Evolutionary conservation across 106 monocot species (phyloP).

Genomic region (Gastrodia elata): DNA sequence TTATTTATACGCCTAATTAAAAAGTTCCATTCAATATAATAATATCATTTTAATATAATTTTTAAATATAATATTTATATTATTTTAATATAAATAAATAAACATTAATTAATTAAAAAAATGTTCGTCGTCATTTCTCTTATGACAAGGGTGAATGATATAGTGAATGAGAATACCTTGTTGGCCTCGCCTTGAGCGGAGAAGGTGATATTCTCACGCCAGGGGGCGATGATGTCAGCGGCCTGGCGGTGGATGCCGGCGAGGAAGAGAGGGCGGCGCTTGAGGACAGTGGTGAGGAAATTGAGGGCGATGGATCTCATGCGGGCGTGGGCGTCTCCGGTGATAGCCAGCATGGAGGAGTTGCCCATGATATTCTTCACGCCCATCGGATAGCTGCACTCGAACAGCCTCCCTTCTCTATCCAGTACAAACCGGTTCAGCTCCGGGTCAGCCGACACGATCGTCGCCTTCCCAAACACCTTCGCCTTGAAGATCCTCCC

Average conservation of each 20-base stretch:
- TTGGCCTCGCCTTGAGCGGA: slow-evolving; percentile 22
- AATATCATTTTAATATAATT: too few species aligned
- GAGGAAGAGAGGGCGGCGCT: slow-evolving; percentile 17
- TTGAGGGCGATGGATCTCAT: slow-evolving; percentile 27
- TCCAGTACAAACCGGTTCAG: slow-evolving; percentile 36
- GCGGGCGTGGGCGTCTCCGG: slow-evolving; percentile 18
- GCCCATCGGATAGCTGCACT: slow-evolving; percentile 24
- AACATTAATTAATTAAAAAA: too few species aligned
- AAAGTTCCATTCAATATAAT: too few species aligned
- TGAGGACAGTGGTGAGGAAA: slow-evolving; percentile 21
- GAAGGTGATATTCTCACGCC: slow-evolving; percentile 14
- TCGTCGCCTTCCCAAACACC: slow-evolving; percentile 24
- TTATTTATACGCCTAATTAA: too few species aligned
- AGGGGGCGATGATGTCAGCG: slow-evolving; percentile 13
- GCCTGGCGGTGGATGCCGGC: slow-evolving; percentile 21
- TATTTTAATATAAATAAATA: too few species aligned
- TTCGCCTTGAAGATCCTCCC: slow-evolving; percentile 35
- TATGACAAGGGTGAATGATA: background rate
- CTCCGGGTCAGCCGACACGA: slow-evolving; percentile 36
- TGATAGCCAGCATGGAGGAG: slow-evolving; percentile 27
- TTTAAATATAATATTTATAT: too few species aligned
- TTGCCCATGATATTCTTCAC: slow-evolving; percentile 23
- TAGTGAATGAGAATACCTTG: slow-evolving; percentile 7
- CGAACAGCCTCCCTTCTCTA: slow-evolving; percentile 37
- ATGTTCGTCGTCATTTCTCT: too few species aligned